These are phyloP conservation scores for Biancaea sappan DNA, from an alignment of 306 rosid genomes.

Conservation along the genomic window DNA sequence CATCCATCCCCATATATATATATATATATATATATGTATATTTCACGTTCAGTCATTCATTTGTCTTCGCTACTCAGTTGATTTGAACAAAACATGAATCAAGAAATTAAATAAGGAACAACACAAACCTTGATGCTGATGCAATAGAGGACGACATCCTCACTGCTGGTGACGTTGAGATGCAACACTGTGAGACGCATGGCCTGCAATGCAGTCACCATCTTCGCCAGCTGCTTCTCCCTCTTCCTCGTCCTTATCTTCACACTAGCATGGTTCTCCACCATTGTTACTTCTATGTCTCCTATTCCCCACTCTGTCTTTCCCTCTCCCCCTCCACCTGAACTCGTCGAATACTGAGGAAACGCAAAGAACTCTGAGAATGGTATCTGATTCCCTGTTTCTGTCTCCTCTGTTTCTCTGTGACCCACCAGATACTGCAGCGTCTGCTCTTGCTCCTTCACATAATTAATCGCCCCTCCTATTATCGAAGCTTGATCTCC, in stretches of 20 bases:
- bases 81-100: not conserved
- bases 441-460: conserved; percentile 87
- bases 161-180: conserved; percentile 69
- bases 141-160: conserved; percentile 65
- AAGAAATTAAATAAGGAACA: not conserved
- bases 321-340: conserved; percentile 31
- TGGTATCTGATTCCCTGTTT: conserved; percentile 30
- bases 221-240: conserved; percentile 72
- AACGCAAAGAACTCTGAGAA: conserved; percentile 88
- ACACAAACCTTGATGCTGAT: conserved; percentile 73
- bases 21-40: no score
- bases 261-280: conserved; percentile 88
- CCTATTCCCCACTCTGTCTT: conserved; percentile 41
- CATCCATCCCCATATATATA: not conserved
- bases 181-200: conserved; percentile 81
- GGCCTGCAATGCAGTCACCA: conserved; percentile 72
- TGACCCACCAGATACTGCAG: conserved; percentile 63
- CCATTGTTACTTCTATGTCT: conserved; percentile 92
- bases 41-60: no score
- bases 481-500: conserved; percentile 95
- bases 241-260: conserved; percentile 72
- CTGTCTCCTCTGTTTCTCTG: conserved; percentile 33
- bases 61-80: no score
- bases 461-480: conserved; percentile 92
- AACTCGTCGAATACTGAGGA: conserved; percentile 61